A percentile compares a stretch with the other conserved stretches of the same genome.
These are phyloP conservation scores for Debaryomyces hansenii DNA, from an alignment of 805 yeast genomes.

Conservation along the genomic window DNA sequence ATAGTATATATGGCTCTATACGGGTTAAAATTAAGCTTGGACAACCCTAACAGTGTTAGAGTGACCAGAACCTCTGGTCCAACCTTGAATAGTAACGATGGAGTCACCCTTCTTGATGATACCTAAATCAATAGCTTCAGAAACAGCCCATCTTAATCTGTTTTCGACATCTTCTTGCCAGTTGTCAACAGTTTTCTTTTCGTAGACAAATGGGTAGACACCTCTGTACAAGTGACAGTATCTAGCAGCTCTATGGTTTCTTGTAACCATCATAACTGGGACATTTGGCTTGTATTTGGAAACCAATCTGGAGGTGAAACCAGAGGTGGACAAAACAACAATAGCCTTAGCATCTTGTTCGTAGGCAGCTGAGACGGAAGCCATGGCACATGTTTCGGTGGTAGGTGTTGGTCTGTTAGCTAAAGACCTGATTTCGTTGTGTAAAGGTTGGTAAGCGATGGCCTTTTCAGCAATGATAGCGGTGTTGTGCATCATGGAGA, in stretches of 20 bases:
- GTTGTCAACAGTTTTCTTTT: slow-evolving; percentile 62
- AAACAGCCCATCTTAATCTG: slow-evolving; percentile 90
- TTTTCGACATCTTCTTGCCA: slow-evolving; percentile 97
- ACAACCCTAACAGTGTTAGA: slow-evolving; percentile 96
- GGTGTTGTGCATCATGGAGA: slow-evolving; percentile 98
- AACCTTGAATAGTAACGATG: slow-evolving; percentile 95
- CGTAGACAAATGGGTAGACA: slow-evolving; percentile 94
- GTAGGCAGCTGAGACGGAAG: slow-evolving; percentile 94
- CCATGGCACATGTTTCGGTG: slow-evolving; percentile 94
- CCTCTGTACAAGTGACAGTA: slow-evolving; percentile 97
- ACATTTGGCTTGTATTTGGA: slow-evolving; percentile 97
- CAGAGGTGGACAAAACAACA: slow-evolving; percentile 92
- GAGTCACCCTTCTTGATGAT: slow-evolving; percentile 84
- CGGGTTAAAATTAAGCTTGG: slow-evolving; percentile 50
- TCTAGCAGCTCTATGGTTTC: slow-evolving; percentile 92
- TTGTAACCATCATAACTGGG: slow-evolving; percentile 97
- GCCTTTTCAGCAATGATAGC: slow-evolving; percentile 96
- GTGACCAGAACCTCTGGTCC: slow-evolving; percentile 98
- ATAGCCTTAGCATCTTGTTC: slow-evolving; percentile 97
- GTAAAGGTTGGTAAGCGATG: slow-evolving; percentile 79
- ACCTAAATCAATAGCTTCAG: slow-evolving; percentile 84
- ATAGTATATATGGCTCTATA: not conserved
- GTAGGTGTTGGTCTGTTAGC: slow-evolving; percentile 89
- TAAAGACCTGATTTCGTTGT: slow-evolving; percentile 84
- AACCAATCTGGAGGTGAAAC: slow-evolving; percentile 91